Evolutionary conservation across 2,329 filamentous ascomycete species (phyloP), one percentile per base, ranked within the genome.

Genomic region (Acrodontium crateriforme): DNA sequence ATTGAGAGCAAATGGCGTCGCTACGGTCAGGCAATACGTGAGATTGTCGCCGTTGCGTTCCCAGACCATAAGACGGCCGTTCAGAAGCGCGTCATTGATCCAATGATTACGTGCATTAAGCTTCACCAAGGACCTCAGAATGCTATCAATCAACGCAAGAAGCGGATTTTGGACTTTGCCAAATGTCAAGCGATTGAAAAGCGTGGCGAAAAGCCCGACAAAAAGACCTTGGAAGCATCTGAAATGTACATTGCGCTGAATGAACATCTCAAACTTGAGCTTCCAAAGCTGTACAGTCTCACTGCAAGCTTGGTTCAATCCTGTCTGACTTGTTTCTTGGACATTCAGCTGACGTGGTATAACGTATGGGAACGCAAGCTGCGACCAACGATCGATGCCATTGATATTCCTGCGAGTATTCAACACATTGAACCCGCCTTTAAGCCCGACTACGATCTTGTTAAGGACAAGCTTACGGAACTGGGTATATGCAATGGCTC

Each of bases 1-100:
- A 62, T 91, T 21, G 85, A 94, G 55, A 85, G 79, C 62, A 92
- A 91, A 52, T 95, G 87, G 82, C 79, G 84, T 27, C 80, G 78
- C 36, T 89, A 93, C 55, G 87, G 84, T 40, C 74, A 84, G 46
- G 79, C 78, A 18, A 80, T 92, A 57, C 72, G 80, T 39, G 85
- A 94, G 45, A 73, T 95, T 39, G 76, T 85, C 45, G 78, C 76
- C 35, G 71, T 84, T 38, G 79, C 80, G 4, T 63, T 95, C 13
- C 78, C 84, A 35, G 79, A 87, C 41, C 85, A 94, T 63, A 61
- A 70, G 50, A 53, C 56, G 7, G 69, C 78, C 45, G 77, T 95
- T 24, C 71, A 79, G 28, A 81, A 78, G 50, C 74, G 77, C 44
- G 82, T 93, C 26, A 82, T 93, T 37, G 77, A 85, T 40, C 87